Base-by-base conservation (phyloP, 805 yeast genomes). In the Candida easanensis region DNA sequence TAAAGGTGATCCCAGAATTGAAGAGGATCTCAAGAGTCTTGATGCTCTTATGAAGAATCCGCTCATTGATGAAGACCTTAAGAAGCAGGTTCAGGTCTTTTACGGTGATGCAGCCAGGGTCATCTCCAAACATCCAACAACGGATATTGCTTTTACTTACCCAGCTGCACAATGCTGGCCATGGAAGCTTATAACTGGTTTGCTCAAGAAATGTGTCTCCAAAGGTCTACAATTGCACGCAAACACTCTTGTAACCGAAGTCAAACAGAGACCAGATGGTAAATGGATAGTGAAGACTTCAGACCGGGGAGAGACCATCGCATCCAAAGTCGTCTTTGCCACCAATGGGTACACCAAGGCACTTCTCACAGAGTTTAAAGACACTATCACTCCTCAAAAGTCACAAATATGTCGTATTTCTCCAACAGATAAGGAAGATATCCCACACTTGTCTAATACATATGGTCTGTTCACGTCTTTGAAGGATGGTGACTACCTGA, bases 41-140 rank as follows among this genome's bases (percentile, higher is more conserved):
- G 37, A 51, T 36, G 44, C 44, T 16, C 42, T 54, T 50, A 42
- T 53, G 39, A 42, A 52, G 16, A 67, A 64, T 38, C 65, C 66
- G 4, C 55, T 41, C 23, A 48, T 69, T 23, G 58, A 56, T 20
- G 42, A 46, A 8, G 60, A 56, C 8, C 46, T 58, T 41, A 64
- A 61, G 43, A 50, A 49, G 16, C 65, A 62, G 36, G 41, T 65
- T 22, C 68, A 66, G 44, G 48, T 69, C 6, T 28, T 51, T 5
- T 49, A 42, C 33, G 71, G 70, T 14, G 67, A 65, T 16, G 48
- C 61, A 19, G 73, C 80, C 53, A 68, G 77, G 61, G 55, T 62
- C 43, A 71, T 74, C 47, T 79, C 77, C 53, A 80, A 78, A 68
- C 82, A 95, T 76, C 73, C 82, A 45, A 87, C 88, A 65, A 97